phyloP scores from a whole-genome alignment of 257 asterid genomes.

The Gardenia jasminoides region DNA sequence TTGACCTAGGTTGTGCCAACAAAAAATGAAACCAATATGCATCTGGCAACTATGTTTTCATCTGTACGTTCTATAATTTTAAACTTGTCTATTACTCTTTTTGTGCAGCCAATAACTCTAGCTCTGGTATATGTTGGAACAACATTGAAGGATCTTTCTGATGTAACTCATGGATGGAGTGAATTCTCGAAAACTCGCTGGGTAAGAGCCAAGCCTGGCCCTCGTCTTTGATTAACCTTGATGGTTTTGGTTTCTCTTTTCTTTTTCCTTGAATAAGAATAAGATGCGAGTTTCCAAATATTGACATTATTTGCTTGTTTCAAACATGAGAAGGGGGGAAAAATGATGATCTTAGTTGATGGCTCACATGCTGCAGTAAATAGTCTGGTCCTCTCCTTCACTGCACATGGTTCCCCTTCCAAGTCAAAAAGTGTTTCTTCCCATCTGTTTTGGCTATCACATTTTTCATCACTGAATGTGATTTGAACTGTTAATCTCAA shows the following conservation, averaged over 20 bases:
- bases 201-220: slow-evolving; percentile 43
- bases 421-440: no score
- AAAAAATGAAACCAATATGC: background rate
- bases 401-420: background rate
- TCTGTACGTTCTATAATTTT: background rate
- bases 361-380: background rate
- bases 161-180: slow-evolving; percentile 96
- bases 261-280: background rate
- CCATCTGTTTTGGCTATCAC: no score
- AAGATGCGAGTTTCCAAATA: background rate
- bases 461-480: background rate
- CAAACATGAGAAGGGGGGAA: background rate
- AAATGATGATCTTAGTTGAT: background rate
- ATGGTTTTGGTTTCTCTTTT: background rate
- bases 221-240: background rate
- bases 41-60: background rate
- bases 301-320: background rate
- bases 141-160: slow-evolving; percentile 93
- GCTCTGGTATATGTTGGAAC: slow-evolving; percentile 96
- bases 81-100: slow-evolving; percentile 15
- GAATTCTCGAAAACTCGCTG: slow-evolving; percentile 84
- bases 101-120: slow-evolving; percentile 84
- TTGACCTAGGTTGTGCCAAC: background rate
- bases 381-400: background rate
- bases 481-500: background rate